phyloP scores from a whole-genome alignment of 768 basidiomycete species.

The Pisolithus marmoratus region DNA sequence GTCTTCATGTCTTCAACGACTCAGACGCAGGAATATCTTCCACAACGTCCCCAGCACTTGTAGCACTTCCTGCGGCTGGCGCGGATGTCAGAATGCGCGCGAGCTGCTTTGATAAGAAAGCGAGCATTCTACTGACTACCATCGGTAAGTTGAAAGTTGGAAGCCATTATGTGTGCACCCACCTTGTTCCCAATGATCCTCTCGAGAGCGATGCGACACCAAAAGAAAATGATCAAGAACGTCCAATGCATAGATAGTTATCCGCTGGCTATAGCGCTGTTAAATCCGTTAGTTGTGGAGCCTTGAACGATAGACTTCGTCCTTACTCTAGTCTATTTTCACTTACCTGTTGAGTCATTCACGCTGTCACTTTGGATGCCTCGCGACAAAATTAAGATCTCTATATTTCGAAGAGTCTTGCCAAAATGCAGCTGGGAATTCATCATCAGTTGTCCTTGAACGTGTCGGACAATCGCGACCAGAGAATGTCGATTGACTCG shows the following conservation, averaged over 20 bases:
- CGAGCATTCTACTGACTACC: slow-evolving; percentile 6
- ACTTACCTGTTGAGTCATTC: too few species aligned
- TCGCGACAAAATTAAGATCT: too few species aligned
- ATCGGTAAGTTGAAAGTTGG: slow-evolving; percentile 3
- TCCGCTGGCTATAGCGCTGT: slow-evolving; percentile 68
- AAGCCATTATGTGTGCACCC: slow-evolving; percentile 8
- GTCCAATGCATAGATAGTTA: slow-evolving; percentile 62
- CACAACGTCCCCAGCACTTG: background rate
- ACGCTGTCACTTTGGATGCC: too few species aligned
- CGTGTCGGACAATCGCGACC: background rate
- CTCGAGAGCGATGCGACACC: slow-evolving; percentile 47
- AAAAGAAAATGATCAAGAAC: slow-evolving; percentile 66
- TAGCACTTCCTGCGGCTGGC: background rate
- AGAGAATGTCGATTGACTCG: background rate
- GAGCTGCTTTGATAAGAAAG: slow-evolving; percentile 1
- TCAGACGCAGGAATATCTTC: slow-evolving; percentile 1
- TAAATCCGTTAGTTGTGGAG: too few species aligned
- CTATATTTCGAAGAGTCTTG: slow-evolving; percentile 61
- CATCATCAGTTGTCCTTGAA: slow-evolving; percentile 38
- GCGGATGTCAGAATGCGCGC: background rate
- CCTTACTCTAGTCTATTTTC: too few species aligned
- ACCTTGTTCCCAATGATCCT: slow-evolving; percentile 60
- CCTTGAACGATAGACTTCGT: too few species aligned
- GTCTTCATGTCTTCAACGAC: background rate
- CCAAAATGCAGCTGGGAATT: slow-evolving; percentile 67